Conservation (phyloP, 2,329 filamentous ascomycete species). For the Teratosphaeria destructans region DNA sequence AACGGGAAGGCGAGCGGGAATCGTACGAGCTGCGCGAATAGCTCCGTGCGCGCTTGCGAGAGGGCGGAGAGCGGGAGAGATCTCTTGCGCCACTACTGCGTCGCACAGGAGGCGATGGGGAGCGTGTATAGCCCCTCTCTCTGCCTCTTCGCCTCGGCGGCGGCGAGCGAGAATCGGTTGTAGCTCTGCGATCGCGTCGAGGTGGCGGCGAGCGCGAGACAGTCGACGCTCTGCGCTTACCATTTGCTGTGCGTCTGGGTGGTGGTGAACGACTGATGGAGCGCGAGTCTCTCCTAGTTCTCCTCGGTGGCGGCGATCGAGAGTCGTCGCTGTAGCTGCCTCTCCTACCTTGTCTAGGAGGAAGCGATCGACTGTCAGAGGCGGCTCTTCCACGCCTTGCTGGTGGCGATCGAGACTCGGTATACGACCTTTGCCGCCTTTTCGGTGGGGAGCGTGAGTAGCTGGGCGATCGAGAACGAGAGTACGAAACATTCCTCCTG, state of each 20-base stretch:
- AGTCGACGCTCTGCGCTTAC: slow-evolving; percentile 7
- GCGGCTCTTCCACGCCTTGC: slow-evolving; percentile 6
- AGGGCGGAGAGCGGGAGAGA: slow-evolving; percentile 13
- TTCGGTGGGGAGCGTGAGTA: slow-evolving; percentile 1
- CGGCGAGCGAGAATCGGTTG: slow-evolving; percentile 9
- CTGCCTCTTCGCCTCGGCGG: slow-evolving; percentile 1
- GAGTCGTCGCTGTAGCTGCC: slow-evolving; percentile 13
- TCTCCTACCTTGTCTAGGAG: slow-evolving; percentile 12
- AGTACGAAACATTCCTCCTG: background rate
- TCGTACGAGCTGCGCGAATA: slow-evolving; percentile 11
- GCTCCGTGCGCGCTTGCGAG: slow-evolving; percentile 10
- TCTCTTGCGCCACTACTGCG: slow-evolving; percentile 5
- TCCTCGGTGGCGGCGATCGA: slow-evolving; percentile 7
- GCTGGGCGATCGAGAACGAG: slow-evolving; percentile 2
- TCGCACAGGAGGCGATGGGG: slow-evolving; percentile 9
- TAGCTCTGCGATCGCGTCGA: slow-evolving; percentile 4
- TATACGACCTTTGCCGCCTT: slow-evolving; percentile 4
- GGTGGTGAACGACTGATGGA: slow-evolving; percentile 22
- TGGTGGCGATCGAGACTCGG: slow-evolving; percentile 19
- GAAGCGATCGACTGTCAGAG: slow-evolving; percentile 9
- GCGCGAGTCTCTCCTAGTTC: slow-evolving; percentile 4
- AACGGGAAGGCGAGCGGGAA: slow-evolving; percentile 14
- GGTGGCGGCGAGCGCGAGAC: slow-evolving; percentile 8
- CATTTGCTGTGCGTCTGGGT: slow-evolving; percentile 10
- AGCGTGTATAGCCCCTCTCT: slow-evolving; percentile 4